Percentiles rank a stretch among this genome's conserved stretches.
These are phyloP conservation scores for Marasmius sp. DNA, from an alignment of 1,284 basidiomycete species.

Conservation along the genomic window DNA sequence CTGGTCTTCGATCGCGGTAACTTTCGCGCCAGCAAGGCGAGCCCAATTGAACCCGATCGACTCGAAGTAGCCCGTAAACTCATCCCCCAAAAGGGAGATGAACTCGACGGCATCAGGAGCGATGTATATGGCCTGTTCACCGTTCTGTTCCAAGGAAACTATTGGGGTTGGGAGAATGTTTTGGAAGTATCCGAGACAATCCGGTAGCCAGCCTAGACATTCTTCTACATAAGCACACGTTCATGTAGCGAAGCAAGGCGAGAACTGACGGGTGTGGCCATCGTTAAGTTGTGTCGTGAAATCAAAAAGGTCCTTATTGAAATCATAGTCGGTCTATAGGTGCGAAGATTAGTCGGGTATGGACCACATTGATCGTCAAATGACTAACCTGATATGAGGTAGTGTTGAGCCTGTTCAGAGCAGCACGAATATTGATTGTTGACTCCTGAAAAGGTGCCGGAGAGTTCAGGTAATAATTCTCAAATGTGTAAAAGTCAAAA, in stretches of 20 bases:
- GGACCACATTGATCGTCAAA: not conserved
- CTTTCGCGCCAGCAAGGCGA: conserved; percentile 58
- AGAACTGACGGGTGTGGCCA: conserved; percentile 56
- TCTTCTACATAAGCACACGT: not conserved
- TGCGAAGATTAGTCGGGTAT: not conserved
- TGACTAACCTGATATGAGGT: conserved; percentile 44
- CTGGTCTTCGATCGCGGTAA: conserved; percentile 54
- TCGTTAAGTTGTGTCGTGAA: conserved; percentile 61
- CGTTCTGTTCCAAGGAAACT: conserved; percentile 52
- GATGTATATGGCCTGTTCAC: conserved; percentile 54
- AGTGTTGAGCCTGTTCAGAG: conserved; percentile 46
- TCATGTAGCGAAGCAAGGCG: not conserved
- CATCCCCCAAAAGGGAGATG: conserved; percentile 43
- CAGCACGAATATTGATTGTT: conserved; percentile 52
- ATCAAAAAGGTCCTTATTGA: conserved; percentile 57
- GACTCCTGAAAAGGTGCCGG: conserved; percentile 63
- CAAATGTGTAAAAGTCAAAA: conserved; percentile 67
- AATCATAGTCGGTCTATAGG: conserved; percentile 58
- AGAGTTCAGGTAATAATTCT: conserved; percentile 59
- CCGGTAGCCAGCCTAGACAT: conserved; percentile 53
- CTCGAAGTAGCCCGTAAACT: conserved; percentile 50
- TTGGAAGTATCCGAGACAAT: conserved; percentile 58
- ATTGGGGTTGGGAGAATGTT: conserved; percentile 61
- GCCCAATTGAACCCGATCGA: conserved; percentile 54
- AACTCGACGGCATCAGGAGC: conserved; percentile 56